Percentiles rank a stretch among this genome's conserved stretches.
Conservation (phyloP, 1,284 basidiomycete species). For the Irpex rosettiformis region DNA sequence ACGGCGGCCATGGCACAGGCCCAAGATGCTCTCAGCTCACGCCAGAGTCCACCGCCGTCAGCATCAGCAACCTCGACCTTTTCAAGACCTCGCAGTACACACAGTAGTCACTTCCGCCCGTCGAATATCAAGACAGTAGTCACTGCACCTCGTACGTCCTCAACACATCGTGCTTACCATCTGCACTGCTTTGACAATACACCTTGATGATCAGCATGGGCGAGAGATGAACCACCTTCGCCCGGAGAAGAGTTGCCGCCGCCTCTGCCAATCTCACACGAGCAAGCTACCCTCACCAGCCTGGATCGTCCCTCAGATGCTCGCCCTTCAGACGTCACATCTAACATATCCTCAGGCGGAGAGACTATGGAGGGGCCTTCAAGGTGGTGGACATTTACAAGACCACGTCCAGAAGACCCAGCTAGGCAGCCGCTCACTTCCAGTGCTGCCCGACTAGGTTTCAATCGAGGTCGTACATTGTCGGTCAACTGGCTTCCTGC, state of each 20-base stretch:
- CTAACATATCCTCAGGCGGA: constrained; percentile 46
- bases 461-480: constrained; percentile 22
- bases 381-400: constrained; percentile 67
- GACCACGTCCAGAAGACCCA: constrained; percentile 23
- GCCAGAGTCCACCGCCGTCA: constrained; percentile 20
- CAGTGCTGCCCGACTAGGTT: constrained; percentile 12
- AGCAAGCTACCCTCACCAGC: constrained; percentile 7
- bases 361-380: constrained; percentile 35
- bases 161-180: constrained; percentile 9
- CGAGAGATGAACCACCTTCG: constrained; percentile 75
- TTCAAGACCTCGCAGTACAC: constrained; percentile 32
- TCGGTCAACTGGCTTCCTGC: constrained; percentile 29
- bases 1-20: constrained; percentile 11
- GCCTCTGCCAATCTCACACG: constrained; percentile 20
- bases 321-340: constrained; percentile 47
- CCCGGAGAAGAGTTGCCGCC: constrained; percentile 45
- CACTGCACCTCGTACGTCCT: constrained; percentile 63
- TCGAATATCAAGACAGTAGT: constrained; percentile 51
- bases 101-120: constrained; percentile 32
- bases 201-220: constrained; percentile 57
- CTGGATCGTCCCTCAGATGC: constrained; percentile 31
- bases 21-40: constrained; percentile 15
- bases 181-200: constrained; percentile 2
- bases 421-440: constrained; percentile 19
- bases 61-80: constrained; percentile 38